Evolutionary conservation across 805 yeast species (phyloP), one percentile per base, ranked within the genome.

Genomic region (Tetrapisispora arboricola): DNA sequence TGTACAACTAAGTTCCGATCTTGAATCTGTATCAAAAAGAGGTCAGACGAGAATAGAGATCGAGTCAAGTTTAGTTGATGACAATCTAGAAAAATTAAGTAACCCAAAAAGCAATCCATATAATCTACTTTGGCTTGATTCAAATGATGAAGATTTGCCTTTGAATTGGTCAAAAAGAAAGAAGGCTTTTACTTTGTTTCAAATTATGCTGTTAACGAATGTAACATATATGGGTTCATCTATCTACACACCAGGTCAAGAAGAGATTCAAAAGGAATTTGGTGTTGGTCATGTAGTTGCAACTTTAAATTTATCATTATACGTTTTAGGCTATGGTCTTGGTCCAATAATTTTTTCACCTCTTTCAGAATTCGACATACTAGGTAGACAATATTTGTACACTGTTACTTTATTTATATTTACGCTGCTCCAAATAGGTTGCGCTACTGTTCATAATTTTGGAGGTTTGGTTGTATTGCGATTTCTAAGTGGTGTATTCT

Each of bases 331-430:
- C 9, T 76, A 78, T 50, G 83, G 78, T 39, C 38, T 75, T 17
- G 81, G 81, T 1, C 81, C 81, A 2, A 62, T 77, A 63, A 45
- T 75, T 1, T 71, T 75, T 40, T 71, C 80, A 0, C 83, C 84
- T 3, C 48, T 78, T 44, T 70, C 78, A 11, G 84, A 78, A 52
- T 65, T 72, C 36, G 71, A 76, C 2, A 53, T 57, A 3, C 54
- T 73, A 36, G 83, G 83, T 13, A 65, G 82, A 45, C 72, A 72
- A 40, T 60, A 67, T 24, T 66, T 74, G 31, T 77, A 75, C 45
- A 60, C 69, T 26, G 37, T 58, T 17, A 65, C 80, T 3, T 55
- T 75, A 27, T 58, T 73, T 41, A 33, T 74, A 2, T 77, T 74
- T 46, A 53, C 65, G 41, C 57, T 73, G 10, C 56, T 78, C 30